Evolutionary conservation across 148 eudicot genomes (phyloP).

Genomic region (Spergularia marina): DNA sequence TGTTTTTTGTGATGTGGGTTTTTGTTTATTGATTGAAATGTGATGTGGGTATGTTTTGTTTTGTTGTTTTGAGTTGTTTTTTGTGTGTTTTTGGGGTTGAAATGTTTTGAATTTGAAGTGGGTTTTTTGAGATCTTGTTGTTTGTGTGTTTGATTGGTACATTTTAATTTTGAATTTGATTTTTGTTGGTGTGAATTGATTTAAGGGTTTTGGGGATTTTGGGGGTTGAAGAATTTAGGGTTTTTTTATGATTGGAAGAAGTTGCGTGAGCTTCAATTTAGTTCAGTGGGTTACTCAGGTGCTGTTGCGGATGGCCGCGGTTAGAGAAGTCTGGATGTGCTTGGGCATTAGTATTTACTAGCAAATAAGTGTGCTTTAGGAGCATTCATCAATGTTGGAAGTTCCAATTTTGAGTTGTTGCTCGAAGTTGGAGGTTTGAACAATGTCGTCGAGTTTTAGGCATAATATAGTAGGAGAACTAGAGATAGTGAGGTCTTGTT

Average conservation of each 20-base stretch:
- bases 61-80: not conserved
- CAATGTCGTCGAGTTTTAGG: not conserved
- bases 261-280: not conserved
- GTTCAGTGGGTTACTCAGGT: not conserved
- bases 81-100: not conserved
- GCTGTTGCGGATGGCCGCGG: not conserved
- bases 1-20: not conserved
- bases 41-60: constrained; percentile 11
- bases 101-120: constrained; percentile 21
- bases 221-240: constrained; percentile 13
- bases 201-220: not conserved
- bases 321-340: constrained; percentile 2
- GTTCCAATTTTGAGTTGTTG: not conserved
- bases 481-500: not conserved
- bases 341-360: not conserved
- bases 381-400: not conserved
- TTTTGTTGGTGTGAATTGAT: not conserved
- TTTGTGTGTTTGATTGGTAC: not conserved
- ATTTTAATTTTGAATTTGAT: not conserved
- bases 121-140: constrained; percentile 26
- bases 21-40: constrained; percentile 1
- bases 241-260: not conserved
- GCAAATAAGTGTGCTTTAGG: not conserved
- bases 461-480: not conserved
- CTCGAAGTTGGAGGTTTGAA: too few relatives aligned